A percentile compares a stretch with the other conserved stretches of the same genome.
Conservation (phyloP, 129 eudicot species). For the Chrysanthemum makinoi region DNA sequence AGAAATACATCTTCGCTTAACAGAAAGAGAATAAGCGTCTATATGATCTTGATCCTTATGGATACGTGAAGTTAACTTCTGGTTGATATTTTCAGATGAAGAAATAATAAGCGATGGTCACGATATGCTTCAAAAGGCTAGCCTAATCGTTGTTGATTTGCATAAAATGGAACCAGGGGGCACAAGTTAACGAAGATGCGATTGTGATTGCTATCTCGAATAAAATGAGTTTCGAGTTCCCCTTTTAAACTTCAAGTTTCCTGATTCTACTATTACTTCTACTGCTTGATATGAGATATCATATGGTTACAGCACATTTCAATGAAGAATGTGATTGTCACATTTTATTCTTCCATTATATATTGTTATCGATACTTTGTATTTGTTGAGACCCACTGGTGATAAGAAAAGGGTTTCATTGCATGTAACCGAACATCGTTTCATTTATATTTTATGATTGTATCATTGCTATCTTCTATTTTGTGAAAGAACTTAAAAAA, state of each 20-base stretch:
- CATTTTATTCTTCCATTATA: neutral
- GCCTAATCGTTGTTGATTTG: neutral
- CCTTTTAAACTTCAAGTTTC: slow-evolving; percentile 29
- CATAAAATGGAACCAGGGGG: neutral
- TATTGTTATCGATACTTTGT: neutral
- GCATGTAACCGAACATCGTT: slow-evolving; percentile 2
- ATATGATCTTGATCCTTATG: too few relatives aligned
- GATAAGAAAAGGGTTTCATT: neutral
- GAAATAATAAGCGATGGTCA: neutral
- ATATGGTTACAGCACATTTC: neutral
- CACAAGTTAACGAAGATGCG: neutral
- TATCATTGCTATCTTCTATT: neutral
- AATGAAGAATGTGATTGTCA: slow-evolving; percentile 4
- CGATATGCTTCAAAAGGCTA: neutral
- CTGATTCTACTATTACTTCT: neutral
- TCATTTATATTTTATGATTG: neutral
- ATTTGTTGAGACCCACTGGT: slow-evolving; percentile 1
- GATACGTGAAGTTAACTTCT: neutral
- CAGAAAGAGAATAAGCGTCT: too few relatives aligned
- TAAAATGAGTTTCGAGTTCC: slow-evolving; percentile 24
- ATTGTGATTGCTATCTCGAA: neutral
- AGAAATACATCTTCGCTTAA: too few relatives aligned
- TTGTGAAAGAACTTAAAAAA: too few relatives aligned
- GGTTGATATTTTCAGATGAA: slow-evolving; percentile 10
- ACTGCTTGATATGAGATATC: neutral